Evolutionary conservation across 345 rosid species (phyloP).

Genomic region (Clausena lansium): DNA sequence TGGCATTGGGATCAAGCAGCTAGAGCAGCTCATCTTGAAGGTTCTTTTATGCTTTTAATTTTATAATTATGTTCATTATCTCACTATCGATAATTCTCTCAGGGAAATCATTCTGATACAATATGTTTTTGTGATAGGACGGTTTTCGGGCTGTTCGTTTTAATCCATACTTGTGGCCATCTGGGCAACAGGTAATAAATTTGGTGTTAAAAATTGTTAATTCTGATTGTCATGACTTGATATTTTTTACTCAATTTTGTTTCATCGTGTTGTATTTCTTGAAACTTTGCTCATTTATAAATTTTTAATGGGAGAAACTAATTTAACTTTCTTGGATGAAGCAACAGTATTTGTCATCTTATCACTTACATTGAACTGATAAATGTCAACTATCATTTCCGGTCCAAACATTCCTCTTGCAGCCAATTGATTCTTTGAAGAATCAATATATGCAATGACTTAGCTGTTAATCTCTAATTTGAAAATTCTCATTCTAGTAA

Average conservation of each 20-base stretch:
- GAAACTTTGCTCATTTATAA: not conserved
- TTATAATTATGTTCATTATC: slow-evolving; percentile 1
- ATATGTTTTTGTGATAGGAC: slow-evolving; percentile 46
- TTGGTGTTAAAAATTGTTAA: not conserved
- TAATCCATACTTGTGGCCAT: slow-evolving; percentile 91
- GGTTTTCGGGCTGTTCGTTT: slow-evolving; percentile 89
- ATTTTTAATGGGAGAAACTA: not conserved
- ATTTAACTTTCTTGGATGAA: not conserved
- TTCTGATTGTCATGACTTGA: not conserved
- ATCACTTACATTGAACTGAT: not conserved
- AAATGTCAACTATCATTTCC: not conserved
- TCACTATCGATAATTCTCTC: not conserved
- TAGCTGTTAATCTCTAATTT: not conserved
- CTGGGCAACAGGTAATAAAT: slow-evolving; percentile 68
- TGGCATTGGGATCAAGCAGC: slow-evolving; percentile 66
- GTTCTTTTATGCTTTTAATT: slow-evolving; percentile 27
- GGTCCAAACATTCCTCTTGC: not conserved
- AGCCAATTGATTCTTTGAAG: not conserved
- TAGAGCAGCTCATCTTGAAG: slow-evolving; percentile 77
- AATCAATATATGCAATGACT: not conserved
- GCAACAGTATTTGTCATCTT: not conserved
- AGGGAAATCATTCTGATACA: slow-evolving; percentile 20
- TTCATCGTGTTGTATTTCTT: not conserved
- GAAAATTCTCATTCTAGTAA: not conserved
- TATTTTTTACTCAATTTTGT: not conserved